Evolutionary conservation across 805 yeast genomes (phyloP), one percentile per base, ranked within the genome.

Genomic region (Myxozyma lipomycoides): DNA sequence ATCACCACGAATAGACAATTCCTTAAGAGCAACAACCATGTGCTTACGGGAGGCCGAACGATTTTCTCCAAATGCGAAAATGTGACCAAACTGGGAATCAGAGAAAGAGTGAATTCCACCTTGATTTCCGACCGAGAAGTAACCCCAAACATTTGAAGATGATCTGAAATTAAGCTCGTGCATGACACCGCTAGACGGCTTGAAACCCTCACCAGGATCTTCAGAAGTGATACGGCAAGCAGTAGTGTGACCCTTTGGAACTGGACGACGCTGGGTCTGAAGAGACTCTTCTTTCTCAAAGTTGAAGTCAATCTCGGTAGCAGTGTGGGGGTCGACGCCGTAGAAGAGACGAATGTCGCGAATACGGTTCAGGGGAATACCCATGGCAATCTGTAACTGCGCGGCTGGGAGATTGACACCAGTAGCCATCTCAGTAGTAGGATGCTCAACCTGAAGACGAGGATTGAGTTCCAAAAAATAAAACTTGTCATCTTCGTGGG

Each of bases 141-240:
- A 93, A 75, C 99, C 99, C 99, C 99, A 93, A 44, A 95, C 99
- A 63, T 93, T 91, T 7, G 97, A 89, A 32, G 95, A 84, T 2
- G 99, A 95, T 69, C 98, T 79, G 78, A 93, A 91, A 68, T 93
- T 95, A 69, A 93, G 80, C 70, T 93, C 98, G 62, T 90, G 96
- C 72, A 93, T 78, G 48, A 89, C 81, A 74, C 99, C 99, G 66
- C 96, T 95, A 37, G 96, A 86, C 47, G 99, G 99, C 72, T 93
- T 93, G 79, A 93, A 93, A 43, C 98, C 99, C 74, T 91, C 97
- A 67, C 95, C 95, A 43, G 99, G 99, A 72, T 93, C 99, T 73
- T 93, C 99, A 12, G 96, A 87, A 32, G 98, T 93, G 70, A 93
- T 93, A 76, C 99, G 89, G 74, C 98, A 91, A 46, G 98, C 98